These are phyloP conservation scores for Chalciporus chontae DNA, from an alignment of 768 basidiomycete species.

Conservation along the genomic window DNA sequence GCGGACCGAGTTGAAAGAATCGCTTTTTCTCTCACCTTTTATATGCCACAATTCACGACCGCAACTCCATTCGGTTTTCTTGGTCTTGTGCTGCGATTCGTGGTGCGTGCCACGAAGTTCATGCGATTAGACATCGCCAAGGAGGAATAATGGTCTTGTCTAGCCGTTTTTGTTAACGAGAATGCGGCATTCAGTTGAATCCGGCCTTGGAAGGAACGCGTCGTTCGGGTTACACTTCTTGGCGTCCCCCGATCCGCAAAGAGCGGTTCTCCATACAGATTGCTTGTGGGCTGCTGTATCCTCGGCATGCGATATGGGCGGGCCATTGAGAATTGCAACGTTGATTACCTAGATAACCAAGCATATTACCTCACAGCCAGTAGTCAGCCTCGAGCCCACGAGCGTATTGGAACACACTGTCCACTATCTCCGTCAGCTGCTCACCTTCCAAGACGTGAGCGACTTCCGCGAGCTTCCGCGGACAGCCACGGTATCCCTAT, in stretches of 20 bases:
- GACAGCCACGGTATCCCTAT: not conserved
- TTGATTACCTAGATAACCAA: not conserved
- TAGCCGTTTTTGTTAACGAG: slow-evolving; percentile 14
- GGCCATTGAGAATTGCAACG: not conserved
- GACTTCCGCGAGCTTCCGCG: slow-evolving; percentile 10
- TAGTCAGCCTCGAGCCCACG: not conserved
- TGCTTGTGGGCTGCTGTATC: not conserved
- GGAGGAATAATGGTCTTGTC: not conserved
- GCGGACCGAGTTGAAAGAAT: not conserved
- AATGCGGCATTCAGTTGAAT: not conserved
- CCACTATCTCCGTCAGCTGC: not conserved
- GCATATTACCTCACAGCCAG: slow-evolving; percentile 11
- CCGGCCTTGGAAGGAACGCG: slow-evolving; percentile 1
- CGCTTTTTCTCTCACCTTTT: slow-evolving; percentile 6
- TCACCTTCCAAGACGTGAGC: not conserved
- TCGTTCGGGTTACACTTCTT: slow-evolving; percentile 11
- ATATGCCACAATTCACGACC: not conserved
- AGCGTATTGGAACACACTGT: not conserved
- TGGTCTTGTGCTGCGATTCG: slow-evolving; percentile 1
- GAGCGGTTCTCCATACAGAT: not conserved
- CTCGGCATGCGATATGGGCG: not conserved
- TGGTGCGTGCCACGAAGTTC: not conserved
- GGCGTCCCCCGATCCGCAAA: slow-evolving; percentile 16
- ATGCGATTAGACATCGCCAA: slow-evolving; percentile 8
- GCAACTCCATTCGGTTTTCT: slow-evolving; percentile 3